phyloP scores from a whole-genome alignment of 176 grass and related monocot genomes.

The Chrysopogon serrulatus region DNA sequence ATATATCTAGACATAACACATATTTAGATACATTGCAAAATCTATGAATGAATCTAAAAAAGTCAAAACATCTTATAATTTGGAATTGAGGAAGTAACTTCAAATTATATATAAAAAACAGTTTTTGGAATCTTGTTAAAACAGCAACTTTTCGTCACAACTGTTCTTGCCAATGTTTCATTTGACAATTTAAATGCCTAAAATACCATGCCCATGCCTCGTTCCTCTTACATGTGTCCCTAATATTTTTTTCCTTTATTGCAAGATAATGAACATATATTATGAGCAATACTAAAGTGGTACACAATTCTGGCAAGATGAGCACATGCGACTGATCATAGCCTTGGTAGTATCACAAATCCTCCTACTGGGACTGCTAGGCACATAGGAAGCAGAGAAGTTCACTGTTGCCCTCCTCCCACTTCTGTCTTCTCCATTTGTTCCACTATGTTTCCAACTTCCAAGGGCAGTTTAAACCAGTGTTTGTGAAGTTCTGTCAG shows the following conservation, averaged over 20 bases:
- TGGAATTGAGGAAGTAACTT: too few relatives aligned
- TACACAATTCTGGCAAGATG: conserved; percentile 85
- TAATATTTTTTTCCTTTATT: conserved; percentile 17
- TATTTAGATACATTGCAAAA: too few relatives aligned
- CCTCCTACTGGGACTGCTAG: conserved; percentile 75
- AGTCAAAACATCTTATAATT: too few relatives aligned
- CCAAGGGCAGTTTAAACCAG: conserved; percentile 72
- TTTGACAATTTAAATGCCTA: not conserved
- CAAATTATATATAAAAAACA: too few relatives aligned
- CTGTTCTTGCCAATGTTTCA: not conserved
- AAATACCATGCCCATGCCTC: too few relatives aligned
- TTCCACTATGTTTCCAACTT: conserved; percentile 86
- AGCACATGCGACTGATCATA: conserved; percentile 55
- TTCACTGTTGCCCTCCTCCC: conserved; percentile 50
- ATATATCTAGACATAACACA: too few relatives aligned
- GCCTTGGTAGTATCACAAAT: conserved; percentile 83
- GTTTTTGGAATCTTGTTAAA: too few relatives aligned
- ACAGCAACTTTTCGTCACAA: not conserved
- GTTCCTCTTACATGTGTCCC: not conserved
- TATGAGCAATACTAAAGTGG: conserved; percentile 81
- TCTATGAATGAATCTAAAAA: too few relatives aligned
- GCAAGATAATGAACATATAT: conserved; percentile 94
- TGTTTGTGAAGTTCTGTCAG: conserved; percentile 56
- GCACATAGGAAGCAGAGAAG: conserved; percentile 56
- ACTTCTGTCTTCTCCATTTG: conserved; percentile 75